Percentiles rank a stretch among this genome's conserved stretches.
Evolutionary conservation across 2,329 filamentous ascomycete genomes (phyloP).

Genomic region (Cryphonectria nitschkei): DNA sequence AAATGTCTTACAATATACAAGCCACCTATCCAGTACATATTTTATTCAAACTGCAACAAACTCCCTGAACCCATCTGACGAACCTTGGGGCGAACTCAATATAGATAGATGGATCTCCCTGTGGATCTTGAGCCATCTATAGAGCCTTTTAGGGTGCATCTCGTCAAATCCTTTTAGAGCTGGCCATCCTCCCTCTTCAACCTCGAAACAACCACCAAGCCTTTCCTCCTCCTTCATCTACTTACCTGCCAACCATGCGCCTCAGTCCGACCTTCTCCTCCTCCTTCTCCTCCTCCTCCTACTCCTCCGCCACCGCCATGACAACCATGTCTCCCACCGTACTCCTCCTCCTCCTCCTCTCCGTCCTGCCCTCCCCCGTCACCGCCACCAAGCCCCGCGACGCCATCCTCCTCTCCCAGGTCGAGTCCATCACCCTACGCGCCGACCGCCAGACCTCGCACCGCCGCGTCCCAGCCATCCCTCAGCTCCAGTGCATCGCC

Average conservation of each 20-base stretch:
- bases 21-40: neutral
- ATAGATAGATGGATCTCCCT: neutral
- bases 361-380: conserved; percentile 26
- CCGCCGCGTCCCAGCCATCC: conserved; percentile 75
- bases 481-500: conserved; percentile 78
- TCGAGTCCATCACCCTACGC: conserved; percentile 79
- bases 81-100: too few species aligned
- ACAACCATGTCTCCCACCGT: neutral
- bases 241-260: neutral
- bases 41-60: neutral
- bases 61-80: too few species aligned
- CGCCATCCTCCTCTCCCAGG: conserved; percentile 61
- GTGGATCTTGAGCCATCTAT: neutral
- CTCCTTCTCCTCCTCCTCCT: conserved; percentile 5
- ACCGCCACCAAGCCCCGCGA: conserved; percentile 46
- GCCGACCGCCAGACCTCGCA: conserved; percentile 68
- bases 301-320: too few species aligned
- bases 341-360: conserved; percentile 9
- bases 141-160: neutral
- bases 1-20: neutral
- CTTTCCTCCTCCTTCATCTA: neutral
- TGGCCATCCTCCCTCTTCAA: neutral
- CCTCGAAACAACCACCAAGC: neutral
- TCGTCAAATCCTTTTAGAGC: neutral
- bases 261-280: neutral